Percentiles rank a stretch among this genome's conserved stretches.
These are phyloP conservation scores for Tardiomyces depauwii DNA, from an alignment of 1,139 yeast genomes.

Conservation along the genomic window DNA sequence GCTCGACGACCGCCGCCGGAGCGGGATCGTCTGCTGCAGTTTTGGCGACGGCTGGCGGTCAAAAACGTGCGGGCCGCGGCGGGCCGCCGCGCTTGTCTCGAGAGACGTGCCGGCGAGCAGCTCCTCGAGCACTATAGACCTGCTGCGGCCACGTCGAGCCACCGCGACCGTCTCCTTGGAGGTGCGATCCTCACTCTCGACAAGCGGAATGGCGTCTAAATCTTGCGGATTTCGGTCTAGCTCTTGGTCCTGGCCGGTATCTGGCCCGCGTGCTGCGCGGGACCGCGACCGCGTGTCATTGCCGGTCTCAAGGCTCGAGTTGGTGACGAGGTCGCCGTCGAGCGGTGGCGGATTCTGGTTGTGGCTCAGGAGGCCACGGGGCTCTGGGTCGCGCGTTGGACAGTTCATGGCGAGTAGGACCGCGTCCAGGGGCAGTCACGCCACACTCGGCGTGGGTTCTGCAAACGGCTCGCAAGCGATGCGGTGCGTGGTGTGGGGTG, in stretches of 20 bases:
- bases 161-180: too few species aligned
- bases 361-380: conserved; percentile 12
- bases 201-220: too few species aligned
- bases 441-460: too few species aligned
- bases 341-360: conserved; percentile 16
- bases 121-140: neutral
- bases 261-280: neutral
- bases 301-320: conserved; percentile 1
- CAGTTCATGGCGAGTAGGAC: conserved; percentile 16
- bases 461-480: too few species aligned
- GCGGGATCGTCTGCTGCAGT: neutral
- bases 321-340: conserved; percentile 13
- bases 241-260: neutral
- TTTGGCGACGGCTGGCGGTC: neutral
- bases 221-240: too few species aligned
- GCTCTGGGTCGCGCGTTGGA: conserved; percentile 22
- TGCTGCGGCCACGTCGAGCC: neutral
- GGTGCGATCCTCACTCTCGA: too few species aligned
- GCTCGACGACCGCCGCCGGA: neutral
- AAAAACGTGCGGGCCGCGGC: neutral
- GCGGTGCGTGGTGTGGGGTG: too few species aligned
- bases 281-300: neutral
- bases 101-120: neutral
- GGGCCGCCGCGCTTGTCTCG: too few species aligned
- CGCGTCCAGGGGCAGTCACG: too few species aligned